Conservation (phyloP, 306 rosid genomes). For the Arachis stenosperma region DNA sequence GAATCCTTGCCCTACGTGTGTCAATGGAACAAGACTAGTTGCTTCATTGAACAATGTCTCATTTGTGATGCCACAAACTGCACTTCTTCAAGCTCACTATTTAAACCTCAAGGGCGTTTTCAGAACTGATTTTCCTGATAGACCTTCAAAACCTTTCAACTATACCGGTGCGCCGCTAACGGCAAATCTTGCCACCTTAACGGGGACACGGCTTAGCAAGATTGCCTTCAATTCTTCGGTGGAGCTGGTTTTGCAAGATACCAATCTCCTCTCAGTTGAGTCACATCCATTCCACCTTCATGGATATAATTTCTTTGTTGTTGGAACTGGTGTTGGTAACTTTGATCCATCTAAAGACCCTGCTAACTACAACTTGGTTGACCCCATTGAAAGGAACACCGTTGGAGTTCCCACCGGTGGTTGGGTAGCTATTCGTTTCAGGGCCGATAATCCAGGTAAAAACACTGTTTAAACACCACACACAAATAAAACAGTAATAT, state of each 20-base stretch:
- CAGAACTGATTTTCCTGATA: slow-evolving; percentile 66
- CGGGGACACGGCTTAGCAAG: slow-evolving; percentile 69
- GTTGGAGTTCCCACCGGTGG: slow-evolving; percentile 83
- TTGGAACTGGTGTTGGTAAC: slow-evolving; percentile 77
- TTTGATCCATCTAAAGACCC: slow-evolving; percentile 74
- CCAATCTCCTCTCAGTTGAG: slow-evolving; percentile 70
- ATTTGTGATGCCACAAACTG: slow-evolving; percentile 66
- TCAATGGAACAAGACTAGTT: slow-evolving; percentile 63
- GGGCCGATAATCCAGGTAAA: slow-evolving; percentile 79
- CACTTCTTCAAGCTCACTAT: slow-evolving; percentile 78
- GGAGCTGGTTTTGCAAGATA: slow-evolving; percentile 74
- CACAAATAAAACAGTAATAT: no score
- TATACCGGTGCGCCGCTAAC: slow-evolving; percentile 66
- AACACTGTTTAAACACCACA: no score
- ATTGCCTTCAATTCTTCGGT: slow-evolving; percentile 71
- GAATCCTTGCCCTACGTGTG: slow-evolving; percentile 59
- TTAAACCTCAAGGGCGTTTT: slow-evolving; percentile 60
- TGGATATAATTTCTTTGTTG: slow-evolving; percentile 54
- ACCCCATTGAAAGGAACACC: slow-evolving; percentile 85
- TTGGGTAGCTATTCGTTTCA: slow-evolving; percentile 77
- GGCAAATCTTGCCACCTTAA: slow-evolving; percentile 57
- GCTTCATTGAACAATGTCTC: slow-evolving; percentile 74
- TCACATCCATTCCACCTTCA: slow-evolving; percentile 85
- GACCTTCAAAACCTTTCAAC: slow-evolving; percentile 60
- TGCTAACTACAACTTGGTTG: slow-evolving; percentile 64